Percentiles rank a stretch among this genome's conserved stretches.
Conservation (phyloP, 768 basidiomycete species). For the Boletus sp. region DNA sequence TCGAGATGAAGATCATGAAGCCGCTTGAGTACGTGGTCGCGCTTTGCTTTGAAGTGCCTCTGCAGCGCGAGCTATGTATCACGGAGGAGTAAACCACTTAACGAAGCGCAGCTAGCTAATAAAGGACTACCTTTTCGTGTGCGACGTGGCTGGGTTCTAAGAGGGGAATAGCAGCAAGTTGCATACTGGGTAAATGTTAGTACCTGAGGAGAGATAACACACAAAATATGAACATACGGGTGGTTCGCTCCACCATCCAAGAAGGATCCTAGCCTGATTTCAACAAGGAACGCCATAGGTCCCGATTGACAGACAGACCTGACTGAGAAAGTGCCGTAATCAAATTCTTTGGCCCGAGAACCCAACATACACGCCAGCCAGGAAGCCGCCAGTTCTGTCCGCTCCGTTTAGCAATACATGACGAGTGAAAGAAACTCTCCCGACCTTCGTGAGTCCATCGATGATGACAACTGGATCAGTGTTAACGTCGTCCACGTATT, state of each 20-base stretch:
- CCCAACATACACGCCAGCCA: constrained; percentile 94
- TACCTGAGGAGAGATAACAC: background rate
- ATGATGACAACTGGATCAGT: constrained; percentile 80
- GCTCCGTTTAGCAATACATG: constrained; percentile 9
- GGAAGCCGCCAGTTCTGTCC: constrained; percentile 89
- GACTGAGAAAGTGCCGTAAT: constrained; percentile 90
- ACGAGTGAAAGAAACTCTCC: background rate
- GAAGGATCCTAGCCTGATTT: constrained; percentile 59
- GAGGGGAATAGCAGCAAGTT: constrained; percentile 83
- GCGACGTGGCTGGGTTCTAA: constrained; percentile 67
- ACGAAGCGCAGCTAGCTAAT: background rate
- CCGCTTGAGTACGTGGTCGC: constrained; percentile 85
- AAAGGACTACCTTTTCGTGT: constrained; percentile 56
- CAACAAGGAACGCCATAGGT: background rate
- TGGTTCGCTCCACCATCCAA: constrained; percentile 94
- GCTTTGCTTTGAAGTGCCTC: constrained; percentile 86
- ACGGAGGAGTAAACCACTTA: background rate
- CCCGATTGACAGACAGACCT: constrained; percentile 36
- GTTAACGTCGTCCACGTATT: constrained; percentile 85
- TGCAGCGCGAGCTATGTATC: constrained; percentile 67
- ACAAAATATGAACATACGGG: constrained; percentile 51
- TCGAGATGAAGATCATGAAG: constrained; percentile 74
- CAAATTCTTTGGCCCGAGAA: constrained; percentile 85
- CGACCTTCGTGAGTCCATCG: constrained; percentile 88
- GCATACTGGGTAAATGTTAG: constrained; percentile 48